Percentiles rank a stretch among this genome's conserved stretches.
These are phyloP conservation scores for Aureobasidium uvarum DNA, from an alignment of 2,329 filamentous ascomycete genomes.

Conservation along the genomic window DNA sequence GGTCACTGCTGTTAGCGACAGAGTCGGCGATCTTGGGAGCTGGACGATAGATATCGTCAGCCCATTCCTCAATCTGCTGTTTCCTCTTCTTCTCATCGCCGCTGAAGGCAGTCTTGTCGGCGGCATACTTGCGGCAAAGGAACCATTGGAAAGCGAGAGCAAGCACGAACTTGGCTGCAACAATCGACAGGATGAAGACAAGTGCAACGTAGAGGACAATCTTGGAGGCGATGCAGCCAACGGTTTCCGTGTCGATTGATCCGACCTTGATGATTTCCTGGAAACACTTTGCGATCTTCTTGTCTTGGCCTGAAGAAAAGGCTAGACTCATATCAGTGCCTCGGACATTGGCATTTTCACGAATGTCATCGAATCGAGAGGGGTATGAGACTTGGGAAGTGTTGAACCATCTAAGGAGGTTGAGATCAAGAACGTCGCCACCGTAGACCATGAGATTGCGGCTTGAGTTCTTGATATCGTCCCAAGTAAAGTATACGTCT, in stretches of 20 bases:
- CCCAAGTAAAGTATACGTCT: conserved; percentile 95
- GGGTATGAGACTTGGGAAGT: conserved; percentile 73
- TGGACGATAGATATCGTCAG: conserved; percentile 92
- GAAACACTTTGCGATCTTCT: conserved; percentile 80
- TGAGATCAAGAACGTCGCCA: conserved; percentile 85
- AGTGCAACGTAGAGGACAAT: conserved; percentile 94
- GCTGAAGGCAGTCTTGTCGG: conserved; percentile 78
- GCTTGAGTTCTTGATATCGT: conserved; percentile 82
- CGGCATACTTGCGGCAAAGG: conserved; percentile 79
- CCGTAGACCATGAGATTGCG: conserved; percentile 94
- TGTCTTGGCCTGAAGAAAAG: conserved; percentile 76
- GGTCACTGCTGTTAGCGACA: conserved; percentile 61
- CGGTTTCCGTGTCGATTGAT: conserved; percentile 89
- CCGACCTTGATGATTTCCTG: conserved; percentile 95
- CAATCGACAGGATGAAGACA: conserved; percentile 86
- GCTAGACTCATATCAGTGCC: conserved; percentile 87
- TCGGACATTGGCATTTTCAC: conserved; percentile 66
- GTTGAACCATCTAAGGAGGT: conserved; percentile 90
- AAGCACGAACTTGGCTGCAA: conserved; percentile 79
- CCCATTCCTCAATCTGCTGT: conserved; percentile 96
- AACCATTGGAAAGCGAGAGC: conserved; percentile 97
- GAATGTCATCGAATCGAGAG: conserved; percentile 73
- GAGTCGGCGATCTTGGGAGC: conserved; percentile 78
- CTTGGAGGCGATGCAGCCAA: conserved; percentile 96
- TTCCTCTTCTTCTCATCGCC: conserved; percentile 80